Evolutionary conservation across 345 rosid species (phyloP), one percentile per base, ranked within the genome.

Genomic region (Populus alba): DNA sequence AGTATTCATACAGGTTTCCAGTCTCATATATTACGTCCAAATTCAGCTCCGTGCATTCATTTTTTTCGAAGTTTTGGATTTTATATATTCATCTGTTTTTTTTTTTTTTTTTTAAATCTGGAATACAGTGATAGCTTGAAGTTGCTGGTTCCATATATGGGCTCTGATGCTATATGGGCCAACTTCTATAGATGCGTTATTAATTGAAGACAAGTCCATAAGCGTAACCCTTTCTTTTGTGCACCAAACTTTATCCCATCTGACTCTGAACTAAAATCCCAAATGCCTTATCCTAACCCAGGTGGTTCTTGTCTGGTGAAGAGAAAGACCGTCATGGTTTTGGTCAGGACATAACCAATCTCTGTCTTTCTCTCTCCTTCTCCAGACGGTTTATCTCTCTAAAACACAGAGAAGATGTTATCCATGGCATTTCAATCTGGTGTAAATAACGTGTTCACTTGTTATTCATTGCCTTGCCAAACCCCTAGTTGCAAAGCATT

Each of bases 351-450:
- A 69, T 49, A 67, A 29, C 68, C 71, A 45, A 20, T 66, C 74
- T 27, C 74, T 18, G 49, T 75, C 68, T 15, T 4, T 62, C 55
- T 35, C 13, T 75, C 38, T 20, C 68, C 66, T 38, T 68, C 61
- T 59, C 3, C 22, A 47, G 18, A 17, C 6, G 11, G n/a, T 69
- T 6, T 43, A 3, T 59, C 47, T 45, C 16, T 27, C 63, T 49
- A 12, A 43, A 49, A 31, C 31, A 15, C 79, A 23, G 1, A 22
- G 4, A 74, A 75, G 81, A 87, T 90, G 89, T 82, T 86, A 47
- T 78, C 90, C 78, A 84, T 86, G 85, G 85, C 89, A 39, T 73
- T 84, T 43, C 91, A 87, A 39, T 81, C 81, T 57, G 39, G 78
- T 49, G 22, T 78, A 12, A 71, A 43, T 27, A 23, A 51, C 73